These are phyloP conservation scores for Clarireedia monteithiana DNA, from an alignment of 2,329 filamentous ascomycete species.

Conservation along the genomic window DNA sequence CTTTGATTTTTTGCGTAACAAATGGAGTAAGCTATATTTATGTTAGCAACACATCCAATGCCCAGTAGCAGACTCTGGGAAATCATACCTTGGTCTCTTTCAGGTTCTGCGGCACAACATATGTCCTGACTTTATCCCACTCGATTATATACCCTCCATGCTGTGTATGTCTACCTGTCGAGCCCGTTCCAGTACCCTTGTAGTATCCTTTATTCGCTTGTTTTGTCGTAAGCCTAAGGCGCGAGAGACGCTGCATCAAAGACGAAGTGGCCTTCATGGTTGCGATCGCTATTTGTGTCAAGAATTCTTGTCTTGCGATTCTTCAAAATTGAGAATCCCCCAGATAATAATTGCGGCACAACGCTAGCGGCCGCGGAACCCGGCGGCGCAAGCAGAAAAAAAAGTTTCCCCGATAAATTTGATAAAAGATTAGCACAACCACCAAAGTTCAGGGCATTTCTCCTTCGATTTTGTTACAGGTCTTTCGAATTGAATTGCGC, in stretches of 20 bases:
- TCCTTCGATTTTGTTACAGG: neutral
- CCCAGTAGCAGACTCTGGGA: neutral
- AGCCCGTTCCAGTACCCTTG: slow-evolving; percentile 87
- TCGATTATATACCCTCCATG: slow-evolving; percentile 80
- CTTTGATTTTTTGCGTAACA: slow-evolving; percentile 53
- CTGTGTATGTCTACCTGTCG: slow-evolving; percentile 79
- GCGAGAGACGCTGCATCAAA: slow-evolving; percentile 62
- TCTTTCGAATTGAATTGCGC: neutral
- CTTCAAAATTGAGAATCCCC: slow-evolving; percentile 4
- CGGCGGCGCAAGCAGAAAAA: slow-evolving; percentile 10
- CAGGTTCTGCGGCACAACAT: slow-evolving; percentile 66
- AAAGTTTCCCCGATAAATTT: slow-evolving; percentile 20
- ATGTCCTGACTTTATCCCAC: slow-evolving; percentile 83
- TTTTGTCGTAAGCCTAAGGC: slow-evolving; percentile 82
- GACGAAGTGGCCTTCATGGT: slow-evolving; percentile 59
- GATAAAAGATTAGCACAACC: slow-evolving; percentile 9
- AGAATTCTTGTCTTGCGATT: neutral
- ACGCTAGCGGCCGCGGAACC: slow-evolving; percentile 18
- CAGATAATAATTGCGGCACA: neutral
- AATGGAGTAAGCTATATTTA: slow-evolving; percentile 68
- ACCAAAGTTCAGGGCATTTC: slow-evolving; percentile 3
- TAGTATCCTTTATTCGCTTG: slow-evolving; percentile 91
- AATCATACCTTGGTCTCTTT: slow-evolving; percentile 61
- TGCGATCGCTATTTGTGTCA: neutral
- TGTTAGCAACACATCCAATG: slow-evolving; percentile 10